Conservation (phyloP, 2,329 filamentous ascomycete genomes). For the Emmonsiellopsis sp. region DNA sequence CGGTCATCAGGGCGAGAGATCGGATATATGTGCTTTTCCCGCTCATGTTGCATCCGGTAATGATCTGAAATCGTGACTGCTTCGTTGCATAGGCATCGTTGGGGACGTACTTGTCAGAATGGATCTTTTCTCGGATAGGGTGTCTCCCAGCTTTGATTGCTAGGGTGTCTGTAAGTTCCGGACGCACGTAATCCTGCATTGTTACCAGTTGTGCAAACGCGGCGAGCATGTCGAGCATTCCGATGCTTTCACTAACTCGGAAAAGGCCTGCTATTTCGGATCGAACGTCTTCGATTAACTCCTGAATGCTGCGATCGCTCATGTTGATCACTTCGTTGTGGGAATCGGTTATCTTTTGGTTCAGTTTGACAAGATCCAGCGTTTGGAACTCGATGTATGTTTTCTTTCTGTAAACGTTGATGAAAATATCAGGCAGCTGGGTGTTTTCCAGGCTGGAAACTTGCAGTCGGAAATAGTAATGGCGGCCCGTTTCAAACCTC, state of each 20-base stretch:
- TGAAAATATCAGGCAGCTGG: slow-evolving; percentile 56
- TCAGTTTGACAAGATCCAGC: slow-evolving; percentile 71
- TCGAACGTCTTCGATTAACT: slow-evolving; percentile 63
- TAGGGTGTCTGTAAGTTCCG: slow-evolving; percentile 58
- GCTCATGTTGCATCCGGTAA: slow-evolving; percentile 97
- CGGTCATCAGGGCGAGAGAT: slow-evolving; percentile 68
- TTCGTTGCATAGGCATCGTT: slow-evolving; percentile 83
- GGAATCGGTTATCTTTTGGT: slow-evolving; percentile 64
- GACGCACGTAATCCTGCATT: slow-evolving; percentile 56
- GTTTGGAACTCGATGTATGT: slow-evolving; percentile 82
- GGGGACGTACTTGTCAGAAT: slow-evolving; percentile 62
- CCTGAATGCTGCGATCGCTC: slow-evolving; percentile 67
- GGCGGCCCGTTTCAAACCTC: slow-evolving; percentile 66
- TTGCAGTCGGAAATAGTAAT: slow-evolving; percentile 67
- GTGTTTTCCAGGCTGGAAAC: slow-evolving; percentile 50
- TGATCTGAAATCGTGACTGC: slow-evolving; percentile 77
- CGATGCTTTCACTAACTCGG: slow-evolving; percentile 75
- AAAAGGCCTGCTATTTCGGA: slow-evolving; percentile 65
- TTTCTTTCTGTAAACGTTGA: slow-evolving; percentile 66
- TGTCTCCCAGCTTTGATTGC: slow-evolving; percentile 68
- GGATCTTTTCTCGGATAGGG: slow-evolving; percentile 66
- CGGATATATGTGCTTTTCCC: slow-evolving; percentile 95
- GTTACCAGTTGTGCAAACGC: slow-evolving; percentile 68
- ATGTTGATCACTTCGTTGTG: slow-evolving; percentile 75
- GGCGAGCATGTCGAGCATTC: slow-evolving; percentile 75